Evolutionary conservation across 169 alveolate genomes (phyloP), one percentile per base, ranked within the genome.

Genomic region (Plasmodium gaboni): DNA sequence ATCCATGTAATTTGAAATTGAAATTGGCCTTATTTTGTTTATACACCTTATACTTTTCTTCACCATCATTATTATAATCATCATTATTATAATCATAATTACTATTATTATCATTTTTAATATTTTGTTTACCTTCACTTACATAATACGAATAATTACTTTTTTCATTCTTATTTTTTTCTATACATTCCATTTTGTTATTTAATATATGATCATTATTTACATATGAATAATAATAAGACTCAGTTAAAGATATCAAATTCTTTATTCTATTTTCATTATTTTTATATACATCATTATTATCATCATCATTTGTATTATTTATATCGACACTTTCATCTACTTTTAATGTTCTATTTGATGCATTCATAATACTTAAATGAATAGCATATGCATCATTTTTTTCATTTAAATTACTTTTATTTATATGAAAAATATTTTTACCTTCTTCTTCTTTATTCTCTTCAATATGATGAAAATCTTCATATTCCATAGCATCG

Each of bases 321-420:
- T 48, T 50, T 4, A 0, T 26, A 4, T 38, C 69, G 22, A 55
- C 38, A 57, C 13, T 55, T n/a, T 55, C 72, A 22, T 69, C 44
- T 5, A 44, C 38, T 42, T 55, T 83, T 55, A 46, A 53, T 5
- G 19, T 32, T 26, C 72, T 60, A 26, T 55, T 67, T 6, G 85
- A 68, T 46, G 91, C 91, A 83, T 68, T 53, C 91, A 83, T 83
- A 68, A 83, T 83, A 63, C 91, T 83, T 7, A 83, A 50, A 38
- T 83, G 91, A 10, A 83, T 83, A 8, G 53, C 85, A 38, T 68
- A 83, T 5, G 83, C 80, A 67, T 57, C 22, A 38, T 83, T 83
- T 15, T 83, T 42, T 68, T 83, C 85, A 26, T 68, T 51, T 24
- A 55, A 55, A 17, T 83, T 83, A 5, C 60, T 46, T 38, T 53